Evolutionary conservation across 257 asterid species (phyloP), one percentile per base, ranked within the genome.

Genomic region (Solanum paucissectum): DNA sequence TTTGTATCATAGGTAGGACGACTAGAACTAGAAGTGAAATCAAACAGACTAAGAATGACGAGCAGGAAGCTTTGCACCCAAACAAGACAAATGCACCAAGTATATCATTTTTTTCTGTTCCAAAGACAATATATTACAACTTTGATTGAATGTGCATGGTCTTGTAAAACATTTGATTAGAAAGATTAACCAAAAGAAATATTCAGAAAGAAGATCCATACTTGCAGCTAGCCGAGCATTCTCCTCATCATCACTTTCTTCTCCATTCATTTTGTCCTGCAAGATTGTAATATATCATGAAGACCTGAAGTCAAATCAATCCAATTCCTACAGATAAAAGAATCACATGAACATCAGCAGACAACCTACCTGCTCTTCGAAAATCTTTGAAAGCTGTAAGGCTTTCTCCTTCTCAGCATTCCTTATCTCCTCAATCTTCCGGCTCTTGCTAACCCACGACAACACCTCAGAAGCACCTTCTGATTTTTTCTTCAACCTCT

Each of bases 321-420:
- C 69, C 44, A 82, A 82, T 49, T 82, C 68, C 71, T 49, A 55
- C 38, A 74, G 42, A 87, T 4, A 83, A 25, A 13, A 37, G 68
- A 88, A 49, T 40, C 58, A 52, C n/a, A 86, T 55, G n/a, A 68
- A 73, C 83, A 79, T 55, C 79, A 75, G 71, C 68, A 69, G 88
- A 87, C 46, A 71, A 90, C 20, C 76, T 69, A 94, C 99, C 98
- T 94, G 99, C 96, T 96, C 99, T 91, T 96, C 99, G 88, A 97
- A 97, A 83, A 92, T 84, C 89, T 88, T 94, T 13, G 98, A 97
- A 91, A 92, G 99, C 92, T 94, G 98, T 91, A 92, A 88, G 33
- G 96, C 98, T 91, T 90, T 97, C 91, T 94, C 97, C 88, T 92
- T 94, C 81, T 94, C 97, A 68, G 93, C 88, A 77, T 89, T 95